These are phyloP conservation scores for Sphagnum tenellum DNA, from an alignment of 225 moss, liverwort and hornwort genomes.

Conservation along the genomic window DNA sequence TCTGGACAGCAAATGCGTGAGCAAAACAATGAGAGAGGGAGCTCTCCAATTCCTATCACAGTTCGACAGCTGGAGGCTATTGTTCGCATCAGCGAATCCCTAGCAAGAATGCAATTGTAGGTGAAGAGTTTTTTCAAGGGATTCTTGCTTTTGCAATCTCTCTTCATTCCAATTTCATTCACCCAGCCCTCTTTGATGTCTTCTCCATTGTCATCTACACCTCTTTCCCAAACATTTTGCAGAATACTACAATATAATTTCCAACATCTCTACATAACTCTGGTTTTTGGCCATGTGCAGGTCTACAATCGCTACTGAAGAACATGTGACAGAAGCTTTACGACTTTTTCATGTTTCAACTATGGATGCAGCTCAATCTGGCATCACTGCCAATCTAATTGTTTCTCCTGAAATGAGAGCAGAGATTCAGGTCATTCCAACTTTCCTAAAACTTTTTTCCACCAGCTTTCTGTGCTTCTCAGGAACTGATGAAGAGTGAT, in stretches of 20 bases:
- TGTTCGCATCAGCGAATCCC: slow-evolving; percentile 82
- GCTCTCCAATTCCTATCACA: slow-evolving; percentile 84
- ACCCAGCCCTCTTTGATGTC: background rate
- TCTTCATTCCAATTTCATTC: background rate
- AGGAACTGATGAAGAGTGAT: too few relatives aligned
- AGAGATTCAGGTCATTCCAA: slow-evolving; percentile 64
- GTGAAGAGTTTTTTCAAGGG: slow-evolving; percentile 3
- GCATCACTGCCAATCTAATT: slow-evolving; percentile 62
- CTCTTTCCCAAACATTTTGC: background rate
- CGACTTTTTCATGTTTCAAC: slow-evolving; percentile 85
- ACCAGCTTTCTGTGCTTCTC: too few relatives aligned
- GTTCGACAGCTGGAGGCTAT: slow-evolving; percentile 95
- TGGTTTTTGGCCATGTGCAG: slow-evolving; percentile 20
- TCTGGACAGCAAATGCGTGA: slow-evolving; percentile 60
- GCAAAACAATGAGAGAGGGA: slow-evolving; percentile 70
- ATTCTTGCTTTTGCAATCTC: background rate
- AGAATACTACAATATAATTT: too few relatives aligned
- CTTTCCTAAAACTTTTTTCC: background rate
- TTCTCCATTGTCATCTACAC: background rate
- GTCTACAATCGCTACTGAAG: slow-evolving; percentile 81
- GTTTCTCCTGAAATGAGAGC: slow-evolving; percentile 84
- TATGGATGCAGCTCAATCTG: slow-evolving; percentile 80
- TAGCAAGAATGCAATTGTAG: slow-evolving; percentile 91
- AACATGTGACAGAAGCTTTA: slow-evolving; percentile 83
- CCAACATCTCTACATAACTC: too few relatives aligned